Evolutionary conservation across 331 rosid genomes (phyloP), one percentile per base, ranked within the genome.

Genomic region (Stylosanthes scabra): DNA sequence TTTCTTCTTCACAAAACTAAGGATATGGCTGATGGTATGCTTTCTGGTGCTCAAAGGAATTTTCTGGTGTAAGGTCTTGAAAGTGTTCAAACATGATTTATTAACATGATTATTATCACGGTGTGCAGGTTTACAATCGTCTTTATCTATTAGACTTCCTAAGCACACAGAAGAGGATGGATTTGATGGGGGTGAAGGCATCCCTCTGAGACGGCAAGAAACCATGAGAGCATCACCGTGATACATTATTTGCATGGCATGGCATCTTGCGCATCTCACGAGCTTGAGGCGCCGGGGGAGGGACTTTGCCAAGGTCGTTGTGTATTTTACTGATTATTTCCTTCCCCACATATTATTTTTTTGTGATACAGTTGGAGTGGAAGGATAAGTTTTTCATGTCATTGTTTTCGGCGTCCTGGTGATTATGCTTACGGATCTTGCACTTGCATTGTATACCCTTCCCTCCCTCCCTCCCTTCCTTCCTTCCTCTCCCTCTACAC

Each of bases 1-100:
- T 95, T 95, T 87, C 98, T 95, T 75, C 98, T 95, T 71, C 99
- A 95, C 87, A 92, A 80, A 88, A 95, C 99, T 28, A 95, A 92
- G 86, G 99, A 95, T 80, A 87, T 95, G 99, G 70, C 78, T 39
- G 98, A 94, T 49, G 98, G 98, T 94, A 91, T 62, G 86, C 58
- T 63, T 46, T 70, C 51, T 52, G 6, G n/a, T 13, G 37, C 71
- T 59, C 25, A 16, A 27, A 20, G 51, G 63, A 44, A 67, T 74
- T 59, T 40, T 56, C 13, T 50, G 7, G 27, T 67, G 57, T 45
- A 59, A 15, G 27, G 55, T 46, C 27, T 40, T 64, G 62, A 58
- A 58, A 71, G 29, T 64, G 75, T 63, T 70, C 40, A 41, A 52
- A 44, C 59, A 44, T 58, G 68, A 51, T 44, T 47, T 28, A 68